These are phyloP conservation scores for Sugiyamaella novakii DNA, from an alignment of 1,139 yeast genomes.

Conservation along the genomic window DNA sequence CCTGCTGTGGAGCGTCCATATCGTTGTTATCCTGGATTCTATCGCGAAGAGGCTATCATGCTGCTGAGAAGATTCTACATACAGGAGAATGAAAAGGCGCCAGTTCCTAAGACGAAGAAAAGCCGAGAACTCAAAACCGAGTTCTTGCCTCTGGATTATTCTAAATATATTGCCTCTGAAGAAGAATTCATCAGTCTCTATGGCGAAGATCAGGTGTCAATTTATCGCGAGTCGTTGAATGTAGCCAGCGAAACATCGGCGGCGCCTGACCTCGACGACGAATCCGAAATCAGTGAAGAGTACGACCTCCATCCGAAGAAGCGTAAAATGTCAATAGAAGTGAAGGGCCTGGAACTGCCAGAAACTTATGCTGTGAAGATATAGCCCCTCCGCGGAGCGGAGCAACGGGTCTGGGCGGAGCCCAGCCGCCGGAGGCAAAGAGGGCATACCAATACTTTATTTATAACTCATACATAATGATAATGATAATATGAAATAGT, in stretches of 20 bases:
- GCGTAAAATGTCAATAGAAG: constrained; percentile 28
- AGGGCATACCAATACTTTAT: too few relatives aligned
- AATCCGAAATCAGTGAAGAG: constrained; percentile 12
- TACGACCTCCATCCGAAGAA: constrained; percentile 23
- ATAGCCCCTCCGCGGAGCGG: too few relatives aligned
- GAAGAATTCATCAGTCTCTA: constrained; percentile 52
- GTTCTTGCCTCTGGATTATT: constrained; percentile 61
- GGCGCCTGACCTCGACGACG: constrained; percentile 14
- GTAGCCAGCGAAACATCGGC: not conserved
- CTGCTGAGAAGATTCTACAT: constrained; percentile 79
- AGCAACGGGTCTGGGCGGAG: too few relatives aligned
- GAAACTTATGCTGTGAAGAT: constrained; percentile 23
- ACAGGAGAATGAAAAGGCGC: constrained; percentile 83
- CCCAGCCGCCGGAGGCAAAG: too few relatives aligned
- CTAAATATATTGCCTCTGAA: constrained; percentile 47
- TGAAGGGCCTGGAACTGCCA: constrained; percentile 19
- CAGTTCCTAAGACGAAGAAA: constrained; percentile 74
- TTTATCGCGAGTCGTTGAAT: constrained; percentile 35
- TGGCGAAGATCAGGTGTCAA: constrained; percentile 48
- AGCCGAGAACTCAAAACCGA: constrained; percentile 69
- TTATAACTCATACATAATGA: too few relatives aligned
- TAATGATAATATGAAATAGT: too few relatives aligned
- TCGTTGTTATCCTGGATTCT: constrained; percentile 71
- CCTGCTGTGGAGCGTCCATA: constrained; percentile 48
- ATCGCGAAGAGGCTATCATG: constrained; percentile 79